Base-by-base conservation (phyloP, 495 filamentous ascomycete species). In the Tuber brumale region DNA sequence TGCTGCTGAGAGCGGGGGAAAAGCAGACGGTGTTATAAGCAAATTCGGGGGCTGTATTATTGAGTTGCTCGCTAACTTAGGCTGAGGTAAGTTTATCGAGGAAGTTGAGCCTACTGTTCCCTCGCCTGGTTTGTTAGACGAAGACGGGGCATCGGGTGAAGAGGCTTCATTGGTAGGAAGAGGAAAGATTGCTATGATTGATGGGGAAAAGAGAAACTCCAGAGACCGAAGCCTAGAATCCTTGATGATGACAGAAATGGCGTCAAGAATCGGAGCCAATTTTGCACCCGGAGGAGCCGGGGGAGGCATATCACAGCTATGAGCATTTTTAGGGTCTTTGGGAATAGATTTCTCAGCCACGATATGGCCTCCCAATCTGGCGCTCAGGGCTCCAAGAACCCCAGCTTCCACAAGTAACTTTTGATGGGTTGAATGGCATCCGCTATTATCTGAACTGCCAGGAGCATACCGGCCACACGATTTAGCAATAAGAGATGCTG, bases 311-410 rank as follows among this genome's bases (percentile, higher is more conserved):
- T 85, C 84, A 39, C 43, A 46, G 37, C 79, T 84, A 83, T 70
- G 82, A 79, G 27, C 87, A 72, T 31, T 85, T 85, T 72, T 90
- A 16, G 77, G 23, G 18, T 61, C 43, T 69, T 76, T 80, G 43
- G 75, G 74, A 69, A 79, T 76, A 70, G 73, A 86, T 51, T 76
- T 76, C 31, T 83, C 80, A 41, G 85, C 86, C 48, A 85, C 69
- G 18, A 86, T 74, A 81, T 94, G 92, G 23, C 90, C 89, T 27
- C 93, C 92, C 75, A 97, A 83, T 76, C 90, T 91, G 19, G 90
- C 87, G 18, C 93, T 93, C 44, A 99, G 87, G 21, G 91, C 89
- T 83, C 97, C 93, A 72, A 98, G 86, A 16, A 97, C 87, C 31
- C 93, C 91, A 21, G 85, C 86, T 57, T 89, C 89, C n/a, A 91